Conservation (phyloP, 2,329 filamentous ascomycete genomes). For the Colletotrichum sp. region DNA sequence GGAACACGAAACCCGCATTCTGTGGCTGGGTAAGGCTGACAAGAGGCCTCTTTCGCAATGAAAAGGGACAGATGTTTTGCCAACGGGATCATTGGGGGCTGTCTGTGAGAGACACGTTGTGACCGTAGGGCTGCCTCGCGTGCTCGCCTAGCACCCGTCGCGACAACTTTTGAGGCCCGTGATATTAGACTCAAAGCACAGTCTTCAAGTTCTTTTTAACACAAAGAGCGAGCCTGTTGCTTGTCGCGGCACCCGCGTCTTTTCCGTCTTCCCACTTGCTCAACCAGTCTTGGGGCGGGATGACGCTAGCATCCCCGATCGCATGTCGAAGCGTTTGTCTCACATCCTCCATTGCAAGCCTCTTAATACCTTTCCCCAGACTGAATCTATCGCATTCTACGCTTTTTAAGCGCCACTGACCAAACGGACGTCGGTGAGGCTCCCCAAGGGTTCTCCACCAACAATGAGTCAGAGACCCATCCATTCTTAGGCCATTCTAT, state of each 20-base stretch:
- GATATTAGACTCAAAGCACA: neutral
- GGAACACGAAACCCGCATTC: neutral
- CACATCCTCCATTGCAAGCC: neutral
- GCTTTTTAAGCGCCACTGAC: neutral
- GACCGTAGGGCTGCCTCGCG: neutral
- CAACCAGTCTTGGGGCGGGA: neutral
- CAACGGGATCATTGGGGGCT: neutral
- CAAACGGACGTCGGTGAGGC: neutral
- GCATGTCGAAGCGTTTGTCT: neutral
- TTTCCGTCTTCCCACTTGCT: neutral
- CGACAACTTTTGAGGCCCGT: neutral
- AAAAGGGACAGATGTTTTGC: neutral
- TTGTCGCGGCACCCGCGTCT: neutral
- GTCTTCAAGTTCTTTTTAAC: neutral
- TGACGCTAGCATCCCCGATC: neutral
- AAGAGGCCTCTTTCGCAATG: conserved; percentile 1
- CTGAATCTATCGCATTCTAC: neutral
- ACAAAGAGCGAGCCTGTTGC: neutral
- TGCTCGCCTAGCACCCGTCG: neutral
- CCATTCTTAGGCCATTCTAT: neutral
- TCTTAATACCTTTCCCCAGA: neutral
- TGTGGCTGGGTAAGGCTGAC: conserved; percentile 21
- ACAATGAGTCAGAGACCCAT: neutral
- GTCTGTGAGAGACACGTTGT: neutral
- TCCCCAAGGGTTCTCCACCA: neutral